Evolutionary conservation across 1,284 basidiomycete genomes (phyloP).

Genomic region (Ceratobasidium sp.): DNA sequence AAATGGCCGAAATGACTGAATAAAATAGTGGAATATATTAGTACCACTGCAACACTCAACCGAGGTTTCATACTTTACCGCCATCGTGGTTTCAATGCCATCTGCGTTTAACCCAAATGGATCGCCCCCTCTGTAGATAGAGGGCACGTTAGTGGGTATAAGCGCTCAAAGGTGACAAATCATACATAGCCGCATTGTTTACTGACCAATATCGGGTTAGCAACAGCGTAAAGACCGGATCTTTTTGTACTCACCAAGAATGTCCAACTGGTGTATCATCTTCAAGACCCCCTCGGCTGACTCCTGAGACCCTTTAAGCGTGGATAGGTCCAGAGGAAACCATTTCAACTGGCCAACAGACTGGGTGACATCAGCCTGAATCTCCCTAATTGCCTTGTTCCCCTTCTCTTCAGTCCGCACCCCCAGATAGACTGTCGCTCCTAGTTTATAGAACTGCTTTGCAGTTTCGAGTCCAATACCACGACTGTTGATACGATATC

Average conservation of each 20-base stretch:
- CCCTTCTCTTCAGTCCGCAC: not conserved
- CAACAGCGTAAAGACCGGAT: not conserved
- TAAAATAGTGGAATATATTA: not conserved
- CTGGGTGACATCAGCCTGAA: not conserved
- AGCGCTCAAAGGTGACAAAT: not conserved
- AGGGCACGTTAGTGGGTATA: not conserved
- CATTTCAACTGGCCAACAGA: constrained; percentile 1
- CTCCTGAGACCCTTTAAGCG: not conserved
- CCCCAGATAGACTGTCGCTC: constrained; percentile 8
- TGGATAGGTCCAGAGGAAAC: not conserved
- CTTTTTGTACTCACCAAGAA: not conserved
- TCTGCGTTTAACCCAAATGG: not conserved
- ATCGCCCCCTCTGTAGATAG: not conserved
- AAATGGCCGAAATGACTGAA: constrained; percentile 61
- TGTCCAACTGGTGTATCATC: not conserved
- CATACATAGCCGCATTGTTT: not conserved
- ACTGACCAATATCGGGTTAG: not conserved
- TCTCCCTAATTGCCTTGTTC: not conserved
- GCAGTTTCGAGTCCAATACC: constrained; percentile 2
- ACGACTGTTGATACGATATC: not conserved
- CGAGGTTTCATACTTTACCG: not conserved
- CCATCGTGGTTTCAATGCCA: not conserved
- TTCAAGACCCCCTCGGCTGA: not conserved
- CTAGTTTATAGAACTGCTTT: constrained; percentile 12
- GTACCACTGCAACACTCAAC: too few species aligned